Evolutionary conservation across 2,329 filamentous ascomycete species (phyloP), one percentile per base, ranked within the genome.

Genomic region (Alternaria triticimaculans): DNA sequence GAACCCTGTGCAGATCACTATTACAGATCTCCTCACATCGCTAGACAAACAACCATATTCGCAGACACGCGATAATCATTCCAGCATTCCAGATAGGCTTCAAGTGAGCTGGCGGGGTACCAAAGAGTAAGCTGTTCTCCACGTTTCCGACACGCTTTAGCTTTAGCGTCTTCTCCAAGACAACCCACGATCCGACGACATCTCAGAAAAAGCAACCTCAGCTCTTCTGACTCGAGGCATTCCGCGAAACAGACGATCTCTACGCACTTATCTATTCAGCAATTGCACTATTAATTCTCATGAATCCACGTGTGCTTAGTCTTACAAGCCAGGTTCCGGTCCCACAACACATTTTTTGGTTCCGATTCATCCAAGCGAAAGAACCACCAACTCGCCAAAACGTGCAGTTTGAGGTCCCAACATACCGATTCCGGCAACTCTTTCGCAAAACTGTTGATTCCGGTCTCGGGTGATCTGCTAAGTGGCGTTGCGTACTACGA

Each of bases 391-490:
- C 51, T 53, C 15, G 60, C 65, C 15, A 45, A 43, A 57, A 56
- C 28, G 44, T 43, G 33, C 60, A 37, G 45, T 28, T 56, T 53
- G 48, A 65, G 46, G 51, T 62, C 51, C 57, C 63, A 74, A 74
- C 53, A 51, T 75, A 46, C 72, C 65, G 25, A 28, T 65, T 72
- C 7, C 18, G 70, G 71, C 56, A 75, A 64, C n/a, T 65, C 28
- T 18, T 20, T 30, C 15, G 26, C 43, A 61, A 62, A 71, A 65
- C 64, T 61, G 59, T 74, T 50, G 67, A 74, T 69, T 60, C 15
- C 62, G 48, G 64, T 63, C 70, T 67, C 68, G 70, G 67, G 66
- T 69, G 70, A 75, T 75, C 71, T 69, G 61, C 69, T 63, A 65
- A 43, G 66, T 71, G 65, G 71, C 67, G 69, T 30, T 56, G 15